phyloP scores from a whole-genome alignment of 2,329 filamentous ascomycete genomes.

The Botryotinia narcissicola region DNA sequence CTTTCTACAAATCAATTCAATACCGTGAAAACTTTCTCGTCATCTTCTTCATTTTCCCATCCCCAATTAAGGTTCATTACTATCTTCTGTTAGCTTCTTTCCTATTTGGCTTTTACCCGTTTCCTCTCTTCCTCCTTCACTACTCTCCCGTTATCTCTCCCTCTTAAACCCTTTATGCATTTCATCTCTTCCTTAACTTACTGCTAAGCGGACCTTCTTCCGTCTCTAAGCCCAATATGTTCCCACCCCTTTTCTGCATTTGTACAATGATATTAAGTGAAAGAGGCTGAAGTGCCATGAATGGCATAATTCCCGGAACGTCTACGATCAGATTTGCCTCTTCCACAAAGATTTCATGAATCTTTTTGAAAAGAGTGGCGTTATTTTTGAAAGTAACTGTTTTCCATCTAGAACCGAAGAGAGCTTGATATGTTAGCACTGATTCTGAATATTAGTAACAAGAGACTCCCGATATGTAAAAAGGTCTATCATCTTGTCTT shows the following conservation, averaged over 20 bases:
- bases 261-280: background rate
- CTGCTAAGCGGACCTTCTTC: background rate
- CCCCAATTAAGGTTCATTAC: background rate
- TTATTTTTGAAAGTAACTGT: constrained; percentile 5
- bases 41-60: background rate
- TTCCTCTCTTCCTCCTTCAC: background rate
- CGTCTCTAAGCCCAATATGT: background rate
- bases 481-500: background rate
- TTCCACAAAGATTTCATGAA: background rate
- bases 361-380: background rate
- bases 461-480: background rate
- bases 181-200: background rate
- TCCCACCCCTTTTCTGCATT: background rate
- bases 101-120: background rate
- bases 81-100: background rate
- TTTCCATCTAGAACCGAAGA: background rate
- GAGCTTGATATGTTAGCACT: background rate
- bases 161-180: background rate
- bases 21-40: background rate
- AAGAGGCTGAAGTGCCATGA: background rate
- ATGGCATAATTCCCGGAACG: background rate
- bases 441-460: background rate
- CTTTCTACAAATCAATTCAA: background rate
- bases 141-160: background rate
- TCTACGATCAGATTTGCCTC: background rate